These are phyloP conservation scores for Mycena chlorophos DNA, from an alignment of 768 basidiomycete species.

Conservation along the genomic window DNA sequence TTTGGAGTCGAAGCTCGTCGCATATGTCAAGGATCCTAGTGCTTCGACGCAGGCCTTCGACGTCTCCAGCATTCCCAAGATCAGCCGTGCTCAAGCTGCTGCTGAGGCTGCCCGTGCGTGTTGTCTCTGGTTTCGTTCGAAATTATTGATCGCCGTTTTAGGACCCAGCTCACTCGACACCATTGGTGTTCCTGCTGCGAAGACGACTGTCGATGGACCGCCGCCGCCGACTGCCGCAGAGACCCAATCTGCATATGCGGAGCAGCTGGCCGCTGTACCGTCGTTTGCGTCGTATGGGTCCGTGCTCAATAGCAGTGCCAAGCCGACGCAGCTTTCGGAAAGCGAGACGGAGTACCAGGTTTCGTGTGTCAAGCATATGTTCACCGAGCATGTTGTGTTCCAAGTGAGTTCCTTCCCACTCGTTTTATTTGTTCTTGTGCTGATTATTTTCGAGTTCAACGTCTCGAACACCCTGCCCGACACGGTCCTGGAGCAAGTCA, in stretches of 20 bases:
- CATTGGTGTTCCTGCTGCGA: slow-evolving; percentile 68
- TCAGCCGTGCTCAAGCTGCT: slow-evolving; percentile 90
- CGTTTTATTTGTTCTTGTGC: not conserved
- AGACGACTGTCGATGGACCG: slow-evolving; percentile 58
- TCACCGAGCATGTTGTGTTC: slow-evolving; percentile 94
- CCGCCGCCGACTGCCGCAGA: slow-evolving; percentile 83
- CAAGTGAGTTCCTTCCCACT: slow-evolving; percentile 56
- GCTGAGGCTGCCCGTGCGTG: slow-evolving; percentile 82
- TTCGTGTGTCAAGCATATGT: slow-evolving; percentile 94
- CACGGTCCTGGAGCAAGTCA: slow-evolving; percentile 91
- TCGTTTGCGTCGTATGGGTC: slow-evolving; percentile 85
- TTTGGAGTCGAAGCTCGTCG: slow-evolving; percentile 88
- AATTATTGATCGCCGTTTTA: not conserved
- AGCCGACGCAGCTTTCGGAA: slow-evolving; percentile 85
- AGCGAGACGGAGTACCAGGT: slow-evolving; percentile 98
- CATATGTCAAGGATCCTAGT: slow-evolving; percentile 84
- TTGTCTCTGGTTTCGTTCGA: not conserved
- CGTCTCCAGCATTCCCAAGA: slow-evolving; percentile 81
- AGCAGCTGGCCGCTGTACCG: slow-evolving; percentile 83
- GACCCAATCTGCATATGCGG: slow-evolving; percentile 81
- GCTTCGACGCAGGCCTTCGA: slow-evolving; percentile 80
- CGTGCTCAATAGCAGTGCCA: slow-evolving; percentile 82
- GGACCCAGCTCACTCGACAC: slow-evolving; percentile 87
- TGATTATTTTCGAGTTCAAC: slow-evolving; percentile 69
- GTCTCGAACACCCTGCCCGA: slow-evolving; percentile 95